A percentile compares a stretch with the other conserved stretches of the same genome.
Evolutionary conservation across 2,329 filamentous ascomycete genomes (phyloP).

Genomic region (Lasiodiplodia theobromae): DNA sequence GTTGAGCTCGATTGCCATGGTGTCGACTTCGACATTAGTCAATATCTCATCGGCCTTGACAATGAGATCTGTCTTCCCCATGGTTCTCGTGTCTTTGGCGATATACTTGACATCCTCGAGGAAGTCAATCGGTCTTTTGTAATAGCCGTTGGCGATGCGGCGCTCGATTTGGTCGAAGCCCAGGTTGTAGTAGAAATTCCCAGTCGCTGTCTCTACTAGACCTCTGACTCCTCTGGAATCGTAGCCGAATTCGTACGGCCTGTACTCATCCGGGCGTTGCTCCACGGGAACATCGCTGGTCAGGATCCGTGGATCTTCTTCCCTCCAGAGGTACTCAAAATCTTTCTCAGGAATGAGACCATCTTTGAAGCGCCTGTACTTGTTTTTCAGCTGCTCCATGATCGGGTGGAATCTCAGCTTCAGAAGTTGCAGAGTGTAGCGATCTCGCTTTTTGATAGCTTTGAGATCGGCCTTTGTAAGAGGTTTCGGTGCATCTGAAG

Average conservation of each 20-base stretch:
- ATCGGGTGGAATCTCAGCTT: constrained; percentile 92
- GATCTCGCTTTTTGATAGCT: constrained; percentile 80
- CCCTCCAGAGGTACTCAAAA: constrained; percentile 83
- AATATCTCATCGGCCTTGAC: constrained; percentile 91
- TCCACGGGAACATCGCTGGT: constrained; percentile 66
- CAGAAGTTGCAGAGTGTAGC: constrained; percentile 81
- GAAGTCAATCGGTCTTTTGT: constrained; percentile 89
- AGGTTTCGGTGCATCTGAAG: constrained; percentile 60
- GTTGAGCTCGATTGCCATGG: constrained; percentile 73
- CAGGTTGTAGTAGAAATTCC: constrained; percentile 93
- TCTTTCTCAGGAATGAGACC: constrained; percentile 72
- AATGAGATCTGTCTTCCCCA: constrained; percentile 81
- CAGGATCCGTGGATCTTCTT: constrained; percentile 74
- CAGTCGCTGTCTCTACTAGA: constrained; percentile 74
- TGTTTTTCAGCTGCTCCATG: constrained; percentile 94
- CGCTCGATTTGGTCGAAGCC: constrained; percentile 94
- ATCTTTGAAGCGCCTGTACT: constrained; percentile 85
- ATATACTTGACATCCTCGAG: constrained; percentile 84
- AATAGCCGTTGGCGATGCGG: constrained; percentile 95
- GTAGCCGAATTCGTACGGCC: constrained; percentile 80
- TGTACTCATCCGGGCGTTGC: constrained; percentile 57
- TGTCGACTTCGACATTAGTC: constrained; percentile 93
- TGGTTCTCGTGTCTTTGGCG: constrained; percentile 81
- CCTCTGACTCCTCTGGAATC: constrained; percentile 82
- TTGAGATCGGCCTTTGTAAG: constrained; percentile 80